Percentiles rank a stretch among this genome's conserved stretches.
Evolutionary conservation across 148 eudicot genomes (phyloP).

Genomic region (Silene uniflora): DNA sequence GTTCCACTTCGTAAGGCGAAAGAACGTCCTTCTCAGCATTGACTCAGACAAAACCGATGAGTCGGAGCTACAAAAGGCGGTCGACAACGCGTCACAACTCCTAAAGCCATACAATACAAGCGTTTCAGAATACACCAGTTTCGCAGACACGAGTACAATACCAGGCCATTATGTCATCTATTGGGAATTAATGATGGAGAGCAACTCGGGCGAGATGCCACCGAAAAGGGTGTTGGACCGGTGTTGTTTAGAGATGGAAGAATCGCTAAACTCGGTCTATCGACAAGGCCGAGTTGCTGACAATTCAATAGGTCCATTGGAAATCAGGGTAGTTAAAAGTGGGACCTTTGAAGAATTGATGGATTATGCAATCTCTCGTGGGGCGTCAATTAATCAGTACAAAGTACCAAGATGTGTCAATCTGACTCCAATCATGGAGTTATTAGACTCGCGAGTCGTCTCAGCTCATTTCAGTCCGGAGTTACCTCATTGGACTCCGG

Average conservation of each 20-base stretch:
- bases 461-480: conserved; percentile 66
- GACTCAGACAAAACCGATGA: conserved; percentile 90
- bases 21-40: conserved; percentile 72
- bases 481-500: conserved; percentile 66
- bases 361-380: conserved; percentile 87
- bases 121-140: conserved; percentile 82
- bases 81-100: conserved; percentile 52
- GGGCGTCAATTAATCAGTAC: conserved; percentile 83
- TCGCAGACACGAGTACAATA: conserved; percentile 60
- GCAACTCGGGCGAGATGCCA: conserved; percentile 28
- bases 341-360: conserved; percentile 83
- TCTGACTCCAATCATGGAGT: conserved; percentile 77
- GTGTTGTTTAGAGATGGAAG: conserved; percentile 77
- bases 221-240: conserved; percentile 36
- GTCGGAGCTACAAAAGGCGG: conserved; percentile 65
- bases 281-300: conserved; percentile 74
- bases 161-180: conserved; percentile 55
- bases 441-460: conserved; percentile 67
- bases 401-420: conserved; percentile 85
- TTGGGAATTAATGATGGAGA: conserved; percentile 27
- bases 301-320: conserved; percentile 75
- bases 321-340: conserved; percentile 65
- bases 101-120: conserved; percentile 42
- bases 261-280: conserved; percentile 73
- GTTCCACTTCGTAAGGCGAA: conserved; percentile 71